Conservation (phyloP, 192 early-diverging fungal genomes). For the Chytriomyces sp. region DNA sequence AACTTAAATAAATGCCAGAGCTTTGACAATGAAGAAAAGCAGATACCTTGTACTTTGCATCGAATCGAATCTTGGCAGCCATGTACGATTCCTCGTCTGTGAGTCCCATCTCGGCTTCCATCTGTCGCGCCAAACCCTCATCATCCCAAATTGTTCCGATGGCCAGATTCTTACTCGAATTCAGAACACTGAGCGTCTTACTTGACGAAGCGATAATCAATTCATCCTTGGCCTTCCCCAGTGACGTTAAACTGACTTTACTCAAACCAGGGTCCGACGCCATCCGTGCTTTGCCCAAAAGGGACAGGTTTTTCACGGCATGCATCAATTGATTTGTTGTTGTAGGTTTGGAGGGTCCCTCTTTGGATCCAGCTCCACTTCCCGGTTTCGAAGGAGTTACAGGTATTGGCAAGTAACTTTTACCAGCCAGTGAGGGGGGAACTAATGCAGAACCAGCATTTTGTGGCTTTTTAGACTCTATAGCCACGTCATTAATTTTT, state of each 20-base stretch:
- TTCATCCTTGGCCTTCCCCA: neutral
- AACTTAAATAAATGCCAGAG: too few relatives aligned
- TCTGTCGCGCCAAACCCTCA: conserved; percentile 20
- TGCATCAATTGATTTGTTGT: conserved; percentile 16
- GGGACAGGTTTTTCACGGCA: conserved; percentile 12
- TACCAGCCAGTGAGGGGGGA: neutral
- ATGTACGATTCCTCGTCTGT: conserved; percentile 16
- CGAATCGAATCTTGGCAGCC: conserved; percentile 29
- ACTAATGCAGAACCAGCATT: neutral
- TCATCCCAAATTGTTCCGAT: conserved; percentile 17
- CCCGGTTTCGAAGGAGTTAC: neutral
- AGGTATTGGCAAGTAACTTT: neutral
- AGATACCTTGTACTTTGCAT: conserved; percentile 23
- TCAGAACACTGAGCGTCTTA: neutral
- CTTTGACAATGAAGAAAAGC: too few relatives aligned
- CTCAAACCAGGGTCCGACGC: conserved; percentile 14
- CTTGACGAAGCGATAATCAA: neutral
- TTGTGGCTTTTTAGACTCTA: neutral
- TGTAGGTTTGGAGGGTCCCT: conserved; percentile 16
- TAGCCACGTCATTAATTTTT: neutral
- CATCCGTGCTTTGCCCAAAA: conserved; percentile 3
- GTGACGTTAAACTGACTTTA: neutral
- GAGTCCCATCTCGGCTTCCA: conserved; percentile 8
- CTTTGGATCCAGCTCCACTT: neutral
- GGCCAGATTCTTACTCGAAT: neutral